Base-by-base conservation (phyloP, 306 rosid genomes). In the Medicago ruthenica region DNA sequence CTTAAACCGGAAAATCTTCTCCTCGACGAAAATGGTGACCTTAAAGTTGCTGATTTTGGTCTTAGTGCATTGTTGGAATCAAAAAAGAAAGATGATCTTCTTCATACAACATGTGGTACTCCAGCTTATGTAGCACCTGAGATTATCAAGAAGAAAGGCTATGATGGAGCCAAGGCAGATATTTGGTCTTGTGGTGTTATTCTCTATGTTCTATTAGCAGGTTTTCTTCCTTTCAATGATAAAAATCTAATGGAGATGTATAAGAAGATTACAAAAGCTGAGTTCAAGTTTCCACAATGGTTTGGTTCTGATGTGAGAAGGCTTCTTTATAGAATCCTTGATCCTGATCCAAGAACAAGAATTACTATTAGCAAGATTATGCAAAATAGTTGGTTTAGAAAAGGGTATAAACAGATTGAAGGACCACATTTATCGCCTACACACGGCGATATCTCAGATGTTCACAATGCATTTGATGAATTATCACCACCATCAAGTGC, bases 131-230 rank as follows among this genome's bases (percentile, higher is more conserved):
- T 89, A 0, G 90, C 93, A 3, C 88, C 96, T 5, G 90, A 91
- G 48, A 88, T 89, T 22, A 84, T 89, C 51, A 80, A 31, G 77
- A 84, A 67, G 47, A 85, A 82, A 84, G 94, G 96, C 3, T 93
- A 93, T 59, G 92, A 86, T 59, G 96, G 96, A 5, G 90, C 91
- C 10, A 87, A 80, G 58, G 88, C 91, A 1, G 97, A 90, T 59
- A 90, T 78, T 17, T 90, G 97, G 96, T 92, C 94, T 0, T 90
- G 94, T 73, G 94, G 97, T 10, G 94, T 92, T 4, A 79, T 90
- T 37, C 87, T 92, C 9, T 92, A 62, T 73, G 91, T 89, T 79
- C 89, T 93, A 2, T 67, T 90, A 59, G 91, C 92, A 3, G 96
- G 95, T 2, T 86, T 37, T 81, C 88, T 89, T 69, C 98, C 98